Evolutionary conservation across 441 rosid genomes (phyloP).

Genomic region (Eruca vesicaria): DNA sequence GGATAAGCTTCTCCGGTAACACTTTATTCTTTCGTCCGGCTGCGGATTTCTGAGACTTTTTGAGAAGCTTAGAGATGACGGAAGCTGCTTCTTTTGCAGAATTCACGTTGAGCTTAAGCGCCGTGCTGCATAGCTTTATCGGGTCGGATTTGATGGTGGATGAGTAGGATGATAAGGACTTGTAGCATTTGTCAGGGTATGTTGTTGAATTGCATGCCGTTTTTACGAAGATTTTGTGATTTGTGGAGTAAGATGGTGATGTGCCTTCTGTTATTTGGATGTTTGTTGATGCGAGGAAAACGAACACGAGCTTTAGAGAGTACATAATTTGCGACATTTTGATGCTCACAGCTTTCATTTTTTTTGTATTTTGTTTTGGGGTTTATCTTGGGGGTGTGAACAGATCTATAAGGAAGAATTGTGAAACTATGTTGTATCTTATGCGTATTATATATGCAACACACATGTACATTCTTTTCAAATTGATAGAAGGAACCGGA

Average conservation of each 20-base stretch:
- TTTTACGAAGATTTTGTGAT: constrained; percentile 49
- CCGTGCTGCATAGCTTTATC: constrained; percentile 47
- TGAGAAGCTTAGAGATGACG: constrained; percentile 32
- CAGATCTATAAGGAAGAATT: not conserved
- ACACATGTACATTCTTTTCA: not conserved
- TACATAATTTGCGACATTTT: not conserved
- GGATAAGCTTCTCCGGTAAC: constrained; percentile 37
- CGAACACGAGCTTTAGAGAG: constrained; percentile 29
- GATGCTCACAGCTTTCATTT: not conserved
- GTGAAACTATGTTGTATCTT: constrained; percentile 13
- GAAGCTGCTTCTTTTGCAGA: constrained; percentile 39
- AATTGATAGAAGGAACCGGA: not conserved
- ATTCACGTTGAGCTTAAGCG: constrained; percentile 42
- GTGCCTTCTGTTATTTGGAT: constrained; percentile 28
- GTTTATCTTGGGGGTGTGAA: not conserved
- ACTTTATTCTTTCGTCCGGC: constrained; percentile 2
- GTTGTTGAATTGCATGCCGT: constrained; percentile 54
- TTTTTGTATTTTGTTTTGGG: not conserved
- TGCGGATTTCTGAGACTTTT: constrained; percentile 32
- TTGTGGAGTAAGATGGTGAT: constrained; percentile 21
- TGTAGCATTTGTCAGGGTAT: constrained; percentile 48
- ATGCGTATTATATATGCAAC: constrained; percentile 6
- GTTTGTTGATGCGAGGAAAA: constrained; percentile 6
- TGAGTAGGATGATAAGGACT: constrained; percentile 45
- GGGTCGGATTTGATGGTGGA: constrained; percentile 48